phyloP scores from a whole-genome alignment of 1,284 basidiomycete species.

The Tilletia indica region DNA sequence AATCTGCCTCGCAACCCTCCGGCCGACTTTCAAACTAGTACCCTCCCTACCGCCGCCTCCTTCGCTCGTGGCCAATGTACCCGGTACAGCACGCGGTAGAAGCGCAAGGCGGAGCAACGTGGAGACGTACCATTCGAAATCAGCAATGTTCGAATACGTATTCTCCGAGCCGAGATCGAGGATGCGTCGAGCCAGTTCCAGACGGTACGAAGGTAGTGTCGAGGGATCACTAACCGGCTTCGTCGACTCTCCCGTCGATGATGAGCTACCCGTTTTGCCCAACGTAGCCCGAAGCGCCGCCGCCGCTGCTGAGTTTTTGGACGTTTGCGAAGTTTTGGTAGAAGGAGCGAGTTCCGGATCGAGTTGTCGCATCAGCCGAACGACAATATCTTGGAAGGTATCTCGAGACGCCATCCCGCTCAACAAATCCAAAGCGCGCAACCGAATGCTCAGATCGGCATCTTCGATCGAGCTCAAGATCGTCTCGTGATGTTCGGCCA shows the following conservation, averaged over 20 bases:
- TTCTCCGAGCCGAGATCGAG: slow-evolving; percentile 77
- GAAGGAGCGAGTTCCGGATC: slow-evolving; percentile 61
- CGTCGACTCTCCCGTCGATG: slow-evolving; percentile 34
- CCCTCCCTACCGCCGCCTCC: slow-evolving; percentile 61
- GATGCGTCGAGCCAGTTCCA: slow-evolving; percentile 75
- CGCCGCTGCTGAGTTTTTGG: slow-evolving; percentile 57
- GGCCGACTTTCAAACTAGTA: slow-evolving; percentile 60
- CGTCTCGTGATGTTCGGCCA: slow-evolving; percentile 87
- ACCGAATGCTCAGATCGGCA: slow-evolving; percentile 88
- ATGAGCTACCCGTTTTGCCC: slow-evolving; percentile 59
- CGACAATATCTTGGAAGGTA: slow-evolving; percentile 83
- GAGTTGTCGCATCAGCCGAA: slow-evolving; percentile 81
- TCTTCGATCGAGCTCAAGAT: slow-evolving; percentile 88
- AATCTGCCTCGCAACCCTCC: slow-evolving; percentile 74
- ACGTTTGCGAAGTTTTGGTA: background rate
- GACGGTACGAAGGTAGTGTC: slow-evolving; percentile 73
- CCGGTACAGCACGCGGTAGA: slow-evolving; percentile 56
- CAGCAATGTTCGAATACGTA: slow-evolving; percentile 80
- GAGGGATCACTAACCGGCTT: slow-evolving; percentile 45
- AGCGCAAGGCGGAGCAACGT: slow-evolving; percentile 70
- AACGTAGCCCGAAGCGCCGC: slow-evolving; percentile 48
- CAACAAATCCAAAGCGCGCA: slow-evolving; percentile 89
- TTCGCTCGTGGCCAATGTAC: background rate
- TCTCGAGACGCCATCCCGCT: slow-evolving; percentile 80
- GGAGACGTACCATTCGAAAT: slow-evolving; percentile 96